A percentile compares a stretch with the other conserved stretches of the same genome.
phyloP scores from a whole-genome alignment of 2,329 filamentous ascomycete genomes.

The Diaporthe sp. region DNA sequence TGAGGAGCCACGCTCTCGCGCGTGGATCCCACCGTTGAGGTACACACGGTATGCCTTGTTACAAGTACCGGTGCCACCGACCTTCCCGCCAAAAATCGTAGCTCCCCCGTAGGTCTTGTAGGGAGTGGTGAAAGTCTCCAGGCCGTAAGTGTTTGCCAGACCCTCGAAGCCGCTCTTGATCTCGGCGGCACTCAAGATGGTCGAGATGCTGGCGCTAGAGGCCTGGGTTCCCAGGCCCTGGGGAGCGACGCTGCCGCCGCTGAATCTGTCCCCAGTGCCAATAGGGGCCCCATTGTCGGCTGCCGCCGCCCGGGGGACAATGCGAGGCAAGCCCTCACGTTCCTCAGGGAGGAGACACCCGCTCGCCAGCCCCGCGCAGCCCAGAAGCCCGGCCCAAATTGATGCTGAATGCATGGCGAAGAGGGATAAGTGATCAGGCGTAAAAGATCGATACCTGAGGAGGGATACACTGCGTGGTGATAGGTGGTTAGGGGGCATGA shows the following conservation, averaged over 20 bases:
- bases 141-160: slow-evolving; percentile 56
- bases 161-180: slow-evolving; percentile 59
- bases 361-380: slow-evolving; percentile 27
- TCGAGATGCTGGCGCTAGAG: slow-evolving; percentile 53
- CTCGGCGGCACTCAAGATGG: slow-evolving; percentile 61
- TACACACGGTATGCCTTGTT: slow-evolving; percentile 60
- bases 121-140: slow-evolving; percentile 58
- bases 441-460: background rate
- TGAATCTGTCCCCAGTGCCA: slow-evolving; percentile 59
- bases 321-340: slow-evolving; percentile 42
- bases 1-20: slow-evolving; percentile 69
- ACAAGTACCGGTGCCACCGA: slow-evolving; percentile 52
- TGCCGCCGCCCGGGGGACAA: slow-evolving; percentile 13
- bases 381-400: slow-evolving; percentile 27
- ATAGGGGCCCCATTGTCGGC: slow-evolving; percentile 51
- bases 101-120: slow-evolving; percentile 60
- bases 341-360: slow-evolving; percentile 57
- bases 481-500: background rate
- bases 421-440: slow-evolving; percentile 6
- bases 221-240: slow-evolving; percentile 56
- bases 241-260: slow-evolving; percentile 54
- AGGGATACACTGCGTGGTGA: background rate
- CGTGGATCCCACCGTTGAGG: slow-evolving; percentile 68
- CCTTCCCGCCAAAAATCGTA: slow-evolving; percentile 55
- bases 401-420: slow-evolving; percentile 24